phyloP scores from a whole-genome alignment of 2,329 filamentous ascomycete species.

The Acarospora socialis region DNA sequence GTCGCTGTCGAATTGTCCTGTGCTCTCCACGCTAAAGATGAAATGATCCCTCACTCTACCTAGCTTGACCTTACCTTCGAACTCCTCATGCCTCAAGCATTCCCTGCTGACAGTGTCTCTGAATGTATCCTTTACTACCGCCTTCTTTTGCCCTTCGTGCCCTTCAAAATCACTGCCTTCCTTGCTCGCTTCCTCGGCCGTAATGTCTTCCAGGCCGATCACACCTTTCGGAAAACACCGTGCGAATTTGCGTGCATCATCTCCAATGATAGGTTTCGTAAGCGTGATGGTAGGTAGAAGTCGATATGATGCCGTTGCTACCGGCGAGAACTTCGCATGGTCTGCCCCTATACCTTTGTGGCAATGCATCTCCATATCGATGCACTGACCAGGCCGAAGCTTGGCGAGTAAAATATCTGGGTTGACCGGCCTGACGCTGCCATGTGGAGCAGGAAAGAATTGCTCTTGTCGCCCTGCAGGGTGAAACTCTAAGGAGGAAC shows the following conservation, averaged over 20 bases:
- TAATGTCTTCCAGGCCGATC: conserved; percentile 62
- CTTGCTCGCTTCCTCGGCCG: conserved; percentile 47
- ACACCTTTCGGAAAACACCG: conserved; percentile 83
- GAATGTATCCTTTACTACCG: conserved; percentile 77
- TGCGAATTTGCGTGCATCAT: conserved; percentile 78
- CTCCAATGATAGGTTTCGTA: conserved; percentile 64
- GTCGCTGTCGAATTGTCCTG: conserved; percentile 88
- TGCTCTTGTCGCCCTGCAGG: conserved; percentile 56
- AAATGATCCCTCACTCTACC: conserved; percentile 88
- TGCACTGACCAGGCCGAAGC: conserved; percentile 75
- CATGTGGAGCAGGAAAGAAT: conserved; percentile 43
- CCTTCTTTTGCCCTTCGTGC: conserved; percentile 67
- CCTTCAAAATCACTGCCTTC: conserved; percentile 54
- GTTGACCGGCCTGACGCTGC: conserved; percentile 62
- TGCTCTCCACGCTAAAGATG: conserved; percentile 90
- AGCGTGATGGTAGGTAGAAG: conserved; percentile 82
- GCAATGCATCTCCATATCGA: conserved; percentile 80
- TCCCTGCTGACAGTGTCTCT: conserved; percentile 92
- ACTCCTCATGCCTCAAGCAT: conserved; percentile 79
- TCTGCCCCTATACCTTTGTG: conserved; percentile 88
- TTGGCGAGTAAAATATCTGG: conserved; percentile 92
- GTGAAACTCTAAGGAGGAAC: conserved; percentile 59
- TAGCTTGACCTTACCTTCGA: conserved; percentile 88
- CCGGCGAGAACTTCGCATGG: conserved; percentile 93
- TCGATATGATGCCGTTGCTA: conserved; percentile 86